Conservation (phyloP, 768 basidiomycete genomes). For the Imleria badia region DNA sequence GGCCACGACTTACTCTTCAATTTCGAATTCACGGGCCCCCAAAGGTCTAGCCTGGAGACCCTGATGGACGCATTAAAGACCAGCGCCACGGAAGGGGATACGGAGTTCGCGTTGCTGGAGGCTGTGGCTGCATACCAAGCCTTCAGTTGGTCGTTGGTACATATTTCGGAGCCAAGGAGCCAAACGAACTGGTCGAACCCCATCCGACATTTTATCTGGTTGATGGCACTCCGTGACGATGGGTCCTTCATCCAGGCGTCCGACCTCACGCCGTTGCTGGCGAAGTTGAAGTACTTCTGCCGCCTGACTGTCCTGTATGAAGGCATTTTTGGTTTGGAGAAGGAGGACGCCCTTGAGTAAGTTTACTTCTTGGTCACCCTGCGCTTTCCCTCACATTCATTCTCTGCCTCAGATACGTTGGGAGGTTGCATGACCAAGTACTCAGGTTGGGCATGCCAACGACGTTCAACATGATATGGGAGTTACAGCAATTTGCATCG, state of each 20-base stretch:
- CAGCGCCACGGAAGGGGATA: background rate
- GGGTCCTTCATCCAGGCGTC: slow-evolving; percentile 1
- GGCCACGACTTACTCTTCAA: background rate
- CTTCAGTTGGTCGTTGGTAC: background rate
- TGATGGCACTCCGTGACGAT: background rate
- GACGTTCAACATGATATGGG: background rate
- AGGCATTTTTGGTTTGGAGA: no score
- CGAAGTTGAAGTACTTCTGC: slow-evolving; percentile 6
- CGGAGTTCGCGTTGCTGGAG: background rate
- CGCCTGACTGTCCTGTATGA: background rate
- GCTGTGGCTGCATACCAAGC: background rate
- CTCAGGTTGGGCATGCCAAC: no score
- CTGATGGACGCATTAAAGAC: background rate
- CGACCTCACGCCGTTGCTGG: background rate
- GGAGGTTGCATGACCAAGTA: no score
- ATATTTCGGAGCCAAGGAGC: background rate
- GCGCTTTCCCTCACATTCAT: no score
- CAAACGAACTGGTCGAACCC: background rate
- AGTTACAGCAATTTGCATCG: background rate
- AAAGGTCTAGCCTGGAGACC: background rate
- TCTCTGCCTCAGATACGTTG: no score
- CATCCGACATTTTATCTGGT: background rate
- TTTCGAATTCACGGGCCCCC: background rate
- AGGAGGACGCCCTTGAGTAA: no score
- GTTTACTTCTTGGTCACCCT: no score